These are phyloP conservation scores for Acmispon strigosus DNA, from an alignment of 306 rosid genomes.

Conservation along the genomic window DNA sequence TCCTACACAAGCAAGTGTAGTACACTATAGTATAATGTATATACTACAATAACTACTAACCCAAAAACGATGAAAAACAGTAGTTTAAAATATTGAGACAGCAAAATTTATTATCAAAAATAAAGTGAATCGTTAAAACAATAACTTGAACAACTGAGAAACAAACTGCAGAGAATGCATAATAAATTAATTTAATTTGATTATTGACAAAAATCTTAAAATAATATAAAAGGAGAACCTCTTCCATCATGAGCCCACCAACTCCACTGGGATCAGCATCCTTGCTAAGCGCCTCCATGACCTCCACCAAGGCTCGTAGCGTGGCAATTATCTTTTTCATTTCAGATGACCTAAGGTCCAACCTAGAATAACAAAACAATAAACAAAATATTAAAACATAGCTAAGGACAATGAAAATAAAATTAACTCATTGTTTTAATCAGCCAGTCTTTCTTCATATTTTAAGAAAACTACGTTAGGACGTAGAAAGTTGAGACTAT, in stretches of 20 bases:
- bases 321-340: conserved; percentile 74
- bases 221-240: conserved; percentile 47
- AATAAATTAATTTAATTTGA: background rate
- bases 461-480: background rate
- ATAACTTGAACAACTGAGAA: conserved; percentile 1
- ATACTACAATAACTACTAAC: background rate
- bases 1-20: no score
- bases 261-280: conserved; percentile 81
- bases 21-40: no score
- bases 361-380: conserved; percentile 32
- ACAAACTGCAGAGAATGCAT: background rate
- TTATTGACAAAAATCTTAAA: background rate
- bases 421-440: background rate
- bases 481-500: no score
- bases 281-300: conserved; percentile 79
- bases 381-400: background rate
- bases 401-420: background rate
- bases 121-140: background rate
- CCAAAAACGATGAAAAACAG: conserved; percentile 7
- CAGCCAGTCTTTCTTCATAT: conserved; percentile 1
- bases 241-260: conserved; percentile 75
- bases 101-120: conserved; percentile 7
- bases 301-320: conserved; percentile 83
- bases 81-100: background rate
- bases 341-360: conserved; percentile 47